Conservation (phyloP, 805 yeast species). For the Lipomyces starkeyi region DNA sequence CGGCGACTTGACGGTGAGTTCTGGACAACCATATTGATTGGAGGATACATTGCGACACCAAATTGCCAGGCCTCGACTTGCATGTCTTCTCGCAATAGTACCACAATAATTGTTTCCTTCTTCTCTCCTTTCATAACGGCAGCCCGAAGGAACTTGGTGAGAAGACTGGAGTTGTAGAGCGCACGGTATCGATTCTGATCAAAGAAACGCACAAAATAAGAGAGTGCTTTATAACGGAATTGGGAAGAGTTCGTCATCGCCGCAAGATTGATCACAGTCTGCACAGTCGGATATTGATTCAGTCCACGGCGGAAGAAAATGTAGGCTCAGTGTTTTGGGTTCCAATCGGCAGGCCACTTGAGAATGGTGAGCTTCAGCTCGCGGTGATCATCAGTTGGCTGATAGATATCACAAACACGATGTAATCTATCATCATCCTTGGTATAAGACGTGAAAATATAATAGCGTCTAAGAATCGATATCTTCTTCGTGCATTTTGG, state of each 20-base stretch:
- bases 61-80: constrained; percentile 43
- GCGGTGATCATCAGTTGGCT: too few relatives aligned
- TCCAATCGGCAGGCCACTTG: constrained; percentile 42
- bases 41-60: constrained; percentile 44
- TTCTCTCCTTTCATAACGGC: constrained; percentile 26
- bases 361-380: constrained; percentile 45
- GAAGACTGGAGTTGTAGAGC: constrained; percentile 12
- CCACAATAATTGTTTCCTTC: constrained; percentile 14
- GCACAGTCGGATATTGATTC: constrained; percentile 38
- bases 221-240: constrained; percentile 39
- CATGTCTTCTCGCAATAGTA: constrained; percentile 38
- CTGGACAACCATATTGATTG: constrained; percentile 34
- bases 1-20: constrained; percentile 40
- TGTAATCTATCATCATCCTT: too few relatives aligned
- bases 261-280: constrained; percentile 39
- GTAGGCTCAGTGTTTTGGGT: constrained; percentile 40
- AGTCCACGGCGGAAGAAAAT: constrained; percentile 46
- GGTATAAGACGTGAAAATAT: too few relatives aligned
- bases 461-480: too few relatives aligned
- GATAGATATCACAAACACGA: too few relatives aligned
- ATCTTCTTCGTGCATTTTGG: too few relatives aligned
- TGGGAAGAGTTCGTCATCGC: constrained; percentile 16
- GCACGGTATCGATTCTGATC: constrained; percentile 39
- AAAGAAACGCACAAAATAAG: constrained; percentile 42
- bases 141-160: constrained; percentile 35